Evolutionary conservation across 129 eudicot species (phyloP).

Genomic region (Pseudognaphalium luteoalbum): DNA sequence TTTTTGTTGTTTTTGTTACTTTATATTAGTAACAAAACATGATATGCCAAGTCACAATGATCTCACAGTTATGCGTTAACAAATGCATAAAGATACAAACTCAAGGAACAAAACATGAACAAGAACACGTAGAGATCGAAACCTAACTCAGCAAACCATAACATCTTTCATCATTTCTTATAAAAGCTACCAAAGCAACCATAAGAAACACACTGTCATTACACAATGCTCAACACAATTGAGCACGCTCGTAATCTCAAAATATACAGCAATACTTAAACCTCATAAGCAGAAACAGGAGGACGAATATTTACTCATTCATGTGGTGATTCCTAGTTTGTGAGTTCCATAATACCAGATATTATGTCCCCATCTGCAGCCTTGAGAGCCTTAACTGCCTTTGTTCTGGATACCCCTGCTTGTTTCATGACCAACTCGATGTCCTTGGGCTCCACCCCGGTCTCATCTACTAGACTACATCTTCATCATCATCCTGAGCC

Average conservation of each 20-base stretch:
- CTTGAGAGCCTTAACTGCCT: constrained; percentile 16
- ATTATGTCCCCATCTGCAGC: constrained; percentile 11
- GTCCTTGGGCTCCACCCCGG: constrained; percentile 12
- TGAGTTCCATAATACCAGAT: constrained; percentile 18
- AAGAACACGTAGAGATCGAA: background rate
- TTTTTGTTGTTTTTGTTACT: no score
- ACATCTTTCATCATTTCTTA: background rate
- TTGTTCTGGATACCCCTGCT: constrained; percentile 1
- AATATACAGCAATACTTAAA: constrained; percentile 12
- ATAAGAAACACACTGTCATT: constrained; percentile 16
- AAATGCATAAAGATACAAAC: background rate
- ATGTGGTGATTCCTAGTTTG: background rate
- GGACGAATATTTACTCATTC: background rate
- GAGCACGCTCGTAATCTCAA: constrained; percentile 21
- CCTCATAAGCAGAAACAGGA: background rate
- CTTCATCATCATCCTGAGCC: constrained; percentile 13
- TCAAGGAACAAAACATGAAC: background rate
- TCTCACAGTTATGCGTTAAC: background rate
- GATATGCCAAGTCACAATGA: no score
- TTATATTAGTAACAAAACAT: no score
- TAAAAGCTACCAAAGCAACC: background rate
- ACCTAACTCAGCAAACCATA: background rate
- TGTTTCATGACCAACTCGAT: constrained; percentile 4
- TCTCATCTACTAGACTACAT: constrained; percentile 10
- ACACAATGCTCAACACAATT: constrained; percentile 11